A percentile compares a stretch with the other conserved stretches of the same genome.
Conservation (phyloP, 1,139 yeast species). For the Scheffersomyces illinoinensis region DNA sequence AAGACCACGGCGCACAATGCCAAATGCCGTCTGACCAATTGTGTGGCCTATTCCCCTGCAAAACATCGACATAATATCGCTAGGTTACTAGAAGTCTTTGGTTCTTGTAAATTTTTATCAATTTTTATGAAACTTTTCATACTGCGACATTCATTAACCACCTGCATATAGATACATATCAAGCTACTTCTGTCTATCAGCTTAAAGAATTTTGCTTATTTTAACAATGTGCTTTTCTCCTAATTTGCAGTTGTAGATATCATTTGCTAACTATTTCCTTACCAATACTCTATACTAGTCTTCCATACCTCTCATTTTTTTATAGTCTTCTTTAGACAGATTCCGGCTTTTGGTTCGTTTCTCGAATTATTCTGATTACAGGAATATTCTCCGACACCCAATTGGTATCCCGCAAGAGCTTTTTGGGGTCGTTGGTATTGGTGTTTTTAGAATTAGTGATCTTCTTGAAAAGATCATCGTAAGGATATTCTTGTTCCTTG, state of each 20-base stretch:
- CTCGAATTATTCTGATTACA: constrained; percentile 26
- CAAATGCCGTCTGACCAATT: background rate
- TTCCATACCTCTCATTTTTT: background rate
- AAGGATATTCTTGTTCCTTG: constrained; percentile 70
- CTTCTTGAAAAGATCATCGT: constrained; percentile 52
- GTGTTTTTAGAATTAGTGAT: constrained; percentile 37
- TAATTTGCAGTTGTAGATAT: background rate
- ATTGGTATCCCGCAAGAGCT: constrained; percentile 72
- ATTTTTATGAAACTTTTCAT: background rate
- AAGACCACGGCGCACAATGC: constrained; percentile 17
- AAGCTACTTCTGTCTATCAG: background rate
- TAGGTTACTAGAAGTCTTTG: background rate
- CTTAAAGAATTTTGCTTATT: background rate
- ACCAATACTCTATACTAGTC: background rate
- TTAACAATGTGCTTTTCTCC: background rate
- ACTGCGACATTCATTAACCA: background rate
- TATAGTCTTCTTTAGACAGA: background rate
- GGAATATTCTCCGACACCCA: constrained; percentile 75
- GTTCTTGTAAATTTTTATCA: background rate
- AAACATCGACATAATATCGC: background rate
- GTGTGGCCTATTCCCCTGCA: background rate
- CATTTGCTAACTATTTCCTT: background rate
- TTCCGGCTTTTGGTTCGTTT: constrained; percentile 6
- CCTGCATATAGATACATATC: background rate
- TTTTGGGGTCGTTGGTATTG: constrained; percentile 67